Conservation (phyloP, 352 stramenopile species). For the Phytophthora pluvialis region DNA sequence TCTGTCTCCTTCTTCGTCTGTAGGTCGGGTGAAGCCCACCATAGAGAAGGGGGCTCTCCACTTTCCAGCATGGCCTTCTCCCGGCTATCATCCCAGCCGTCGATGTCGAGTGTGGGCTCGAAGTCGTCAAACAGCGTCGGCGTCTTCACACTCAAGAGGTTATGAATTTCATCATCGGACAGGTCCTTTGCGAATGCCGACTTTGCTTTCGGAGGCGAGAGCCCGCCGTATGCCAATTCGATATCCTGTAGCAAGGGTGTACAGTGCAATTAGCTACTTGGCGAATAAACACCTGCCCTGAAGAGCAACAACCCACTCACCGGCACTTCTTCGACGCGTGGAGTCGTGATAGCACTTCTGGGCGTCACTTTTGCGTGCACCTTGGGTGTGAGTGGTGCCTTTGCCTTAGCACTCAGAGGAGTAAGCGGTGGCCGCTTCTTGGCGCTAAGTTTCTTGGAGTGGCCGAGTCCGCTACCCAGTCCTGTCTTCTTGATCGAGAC, state of each 20-base stretch:
- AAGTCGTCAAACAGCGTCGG: slow-evolving; percentile 60
- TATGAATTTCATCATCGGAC: slow-evolving; percentile 55
- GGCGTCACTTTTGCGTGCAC: slow-evolving; percentile 7
- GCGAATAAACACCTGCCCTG: background rate
- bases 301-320: slow-evolving; percentile 22
- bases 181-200: slow-evolving; percentile 52
- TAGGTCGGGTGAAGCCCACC: slow-evolving; percentile 48
- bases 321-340: slow-evolving; percentile 43
- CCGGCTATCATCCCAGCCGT: slow-evolving; percentile 41
- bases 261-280: slow-evolving; percentile 5
- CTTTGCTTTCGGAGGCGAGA: slow-evolving; percentile 45
- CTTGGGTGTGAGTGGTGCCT: slow-evolving; percentile 1
- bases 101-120: slow-evolving; percentile 22
- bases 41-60: slow-evolving; percentile 48
- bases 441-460: slow-evolving; percentile 32
- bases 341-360: slow-evolving; percentile 18
- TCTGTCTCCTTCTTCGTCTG: slow-evolving; percentile 8
- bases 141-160: slow-evolving; percentile 55
- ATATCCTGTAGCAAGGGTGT: slow-evolving; percentile 53
- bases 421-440: slow-evolving; percentile 36
- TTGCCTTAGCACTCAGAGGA: slow-evolving; percentile 18
- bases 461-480: slow-evolving; percentile 20
- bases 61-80: slow-evolving; percentile 54
- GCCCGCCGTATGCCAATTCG: slow-evolving; percentile 73
- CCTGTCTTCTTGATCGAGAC: slow-evolving; percentile 36